Conservation (phyloP, 257 asterid genomes). For the Nicotiana tabacum region DNA sequence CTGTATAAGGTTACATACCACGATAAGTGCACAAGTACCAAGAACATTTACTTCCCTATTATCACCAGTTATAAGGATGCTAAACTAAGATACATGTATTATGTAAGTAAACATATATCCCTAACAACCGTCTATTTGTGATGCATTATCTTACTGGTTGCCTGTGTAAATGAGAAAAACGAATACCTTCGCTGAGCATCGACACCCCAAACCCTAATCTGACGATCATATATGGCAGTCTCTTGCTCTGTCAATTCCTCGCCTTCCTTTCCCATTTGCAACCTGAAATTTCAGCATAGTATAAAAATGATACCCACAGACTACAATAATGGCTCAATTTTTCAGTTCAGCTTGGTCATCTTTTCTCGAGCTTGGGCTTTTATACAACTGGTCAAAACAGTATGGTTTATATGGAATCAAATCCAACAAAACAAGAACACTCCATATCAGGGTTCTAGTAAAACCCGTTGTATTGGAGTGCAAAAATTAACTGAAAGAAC, state of each 20-base stretch:
- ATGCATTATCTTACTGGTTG: neutral
- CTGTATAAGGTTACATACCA: neutral
- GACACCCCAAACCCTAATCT: constrained; percentile 99
- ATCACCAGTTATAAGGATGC: neutral
- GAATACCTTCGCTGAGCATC: constrained; percentile 90
- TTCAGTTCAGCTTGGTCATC: neutral
- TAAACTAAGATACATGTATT: neutral
- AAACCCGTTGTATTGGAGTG: neutral
- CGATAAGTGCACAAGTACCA: neutral
- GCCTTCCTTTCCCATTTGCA: neutral
- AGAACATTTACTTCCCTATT: neutral
- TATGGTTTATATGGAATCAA: neutral
- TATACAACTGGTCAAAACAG: neutral
- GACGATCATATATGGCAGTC: constrained; percentile 97
- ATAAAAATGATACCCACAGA: neutral
- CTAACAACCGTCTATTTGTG: neutral
- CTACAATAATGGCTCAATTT: neutral
- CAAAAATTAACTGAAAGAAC: no score
- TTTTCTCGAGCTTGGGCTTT: neutral
- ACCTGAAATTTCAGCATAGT: neutral
- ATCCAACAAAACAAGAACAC: neutral
- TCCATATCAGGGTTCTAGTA: neutral
- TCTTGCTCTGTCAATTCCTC: constrained; percentile 84
- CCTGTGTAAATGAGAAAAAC: neutral
- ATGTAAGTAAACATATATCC: neutral